Percentiles rank a stretch among this genome's conserved stretches.
phyloP scores from a whole-genome alignment of 2,329 filamentous ascomycete species.

The Colletotrichum tanaceti region DNA sequence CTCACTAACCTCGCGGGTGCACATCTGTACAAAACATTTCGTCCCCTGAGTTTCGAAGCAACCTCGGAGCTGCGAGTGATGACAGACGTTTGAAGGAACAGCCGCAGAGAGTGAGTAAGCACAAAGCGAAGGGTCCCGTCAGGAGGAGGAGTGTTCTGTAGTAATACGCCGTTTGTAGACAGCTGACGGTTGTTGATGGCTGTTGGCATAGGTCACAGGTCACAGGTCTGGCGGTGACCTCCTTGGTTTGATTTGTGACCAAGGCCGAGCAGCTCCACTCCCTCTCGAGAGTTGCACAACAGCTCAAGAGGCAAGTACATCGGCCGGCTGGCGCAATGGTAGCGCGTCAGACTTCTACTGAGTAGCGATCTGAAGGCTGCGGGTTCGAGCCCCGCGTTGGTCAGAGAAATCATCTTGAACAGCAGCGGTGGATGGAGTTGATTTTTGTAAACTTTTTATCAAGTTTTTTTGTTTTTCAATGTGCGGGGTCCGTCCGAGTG shows the following conservation, averaged over 20 bases:
- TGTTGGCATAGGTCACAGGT: too few species aligned
- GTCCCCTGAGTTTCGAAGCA: slow-evolving; percentile 41
- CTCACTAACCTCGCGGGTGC: slow-evolving; percentile 59
- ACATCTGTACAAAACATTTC: slow-evolving; percentile 58
- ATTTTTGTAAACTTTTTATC: background rate
- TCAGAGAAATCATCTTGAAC: background rate
- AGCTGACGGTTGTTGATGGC: background rate
- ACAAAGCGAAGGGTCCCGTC: too few species aligned
- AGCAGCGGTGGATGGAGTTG: accelerated
- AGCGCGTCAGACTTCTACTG: slow-evolving; percentile 40
- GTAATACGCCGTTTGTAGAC: background rate
- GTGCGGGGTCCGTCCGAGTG: background rate
- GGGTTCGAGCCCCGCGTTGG: slow-evolving; percentile 40
- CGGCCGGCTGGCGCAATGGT: slow-evolving; percentile 40
- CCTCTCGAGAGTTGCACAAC: background rate
- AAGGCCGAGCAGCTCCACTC: accelerated
- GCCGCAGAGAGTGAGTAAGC: too few species aligned
- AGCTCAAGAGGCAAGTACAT: background rate
- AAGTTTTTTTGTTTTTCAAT: background rate
- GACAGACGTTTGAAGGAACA: background rate
- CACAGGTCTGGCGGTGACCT: background rate
- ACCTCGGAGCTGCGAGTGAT: slow-evolving; percentile 28
- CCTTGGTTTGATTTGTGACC: background rate
- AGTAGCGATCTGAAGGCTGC: slow-evolving; percentile 32
- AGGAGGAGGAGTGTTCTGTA: too few species aligned